Evolutionary conservation across 108 stramenopile genomes (phyloP), one percentile per base, ranked within the genome.

Genomic region (Cyclostephanos tholiformis): DNA sequence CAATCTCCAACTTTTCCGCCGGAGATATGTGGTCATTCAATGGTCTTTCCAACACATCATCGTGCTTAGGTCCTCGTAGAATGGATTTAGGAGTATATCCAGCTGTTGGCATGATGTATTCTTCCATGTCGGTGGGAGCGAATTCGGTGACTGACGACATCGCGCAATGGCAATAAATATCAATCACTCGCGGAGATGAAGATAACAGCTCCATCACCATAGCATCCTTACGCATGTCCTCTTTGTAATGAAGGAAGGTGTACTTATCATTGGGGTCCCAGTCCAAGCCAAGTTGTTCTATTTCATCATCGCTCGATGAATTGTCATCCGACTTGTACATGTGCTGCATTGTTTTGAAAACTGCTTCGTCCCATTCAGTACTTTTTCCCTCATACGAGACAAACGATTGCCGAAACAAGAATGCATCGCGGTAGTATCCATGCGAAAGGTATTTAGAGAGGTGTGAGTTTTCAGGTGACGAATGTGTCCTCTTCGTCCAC

Each of bases 91-190:
- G 52, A 50, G 72, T 22, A 56, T 75, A 41, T 20, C 82, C 75
- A 29, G 19, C 19, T 68, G 82, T 59, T 51, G 82, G 77, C 56
- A 69, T 67, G 16, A 84, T 67, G 5, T 82, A 78, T n/a, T 77
- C 76, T 55, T 83, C 77, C 30, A 84, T 79, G 51, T 85, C 87
- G 53, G 67, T 58, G 14, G 82, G 77, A 46, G 86, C 78, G 35
- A 63, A 86, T 72, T 91, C 88, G 16, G 72, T 75, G 11, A 89
- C 35, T 0, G 84, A 76, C 10, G 78, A 79, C 48, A 80, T 55
- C 0, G 86, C 90, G 76, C 94, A 95, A 60, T 84, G 80, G 14
- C 89, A 89, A 67, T 87, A 95, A 35, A 95, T 88, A 51, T 92
- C 83, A 26, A 79, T 80, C 65, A 86, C 85, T 13, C 85, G 60